Conservation (phyloP, 2,329 filamentous ascomycete genomes). For the Exophiala lecanii-corni region DNA sequence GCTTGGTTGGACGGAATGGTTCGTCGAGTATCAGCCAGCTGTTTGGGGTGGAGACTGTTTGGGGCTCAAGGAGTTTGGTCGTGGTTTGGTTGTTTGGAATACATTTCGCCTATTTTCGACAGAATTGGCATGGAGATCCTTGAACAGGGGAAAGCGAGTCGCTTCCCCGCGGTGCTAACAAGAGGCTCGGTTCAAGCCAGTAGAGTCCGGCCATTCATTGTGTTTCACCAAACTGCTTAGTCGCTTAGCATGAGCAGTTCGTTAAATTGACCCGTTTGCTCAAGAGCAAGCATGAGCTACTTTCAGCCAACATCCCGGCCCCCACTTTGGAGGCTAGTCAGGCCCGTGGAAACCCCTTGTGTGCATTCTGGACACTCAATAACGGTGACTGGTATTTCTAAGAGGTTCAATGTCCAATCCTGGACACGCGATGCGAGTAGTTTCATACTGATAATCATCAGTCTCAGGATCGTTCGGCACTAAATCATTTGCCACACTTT, state of each 20-base stretch:
- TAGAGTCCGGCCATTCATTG: background rate
- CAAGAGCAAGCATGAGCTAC: background rate
- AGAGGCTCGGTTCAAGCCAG: background rate
- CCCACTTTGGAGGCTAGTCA: background rate
- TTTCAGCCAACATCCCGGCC: background rate
- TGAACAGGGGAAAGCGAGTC: background rate
- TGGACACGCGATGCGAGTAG: background rate
- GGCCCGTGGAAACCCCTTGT: background rate
- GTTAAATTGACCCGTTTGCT: background rate
- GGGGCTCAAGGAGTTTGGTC: background rate
- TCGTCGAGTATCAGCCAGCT: background rate
- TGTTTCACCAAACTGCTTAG: conserved; percentile 1
- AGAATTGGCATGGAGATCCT: background rate
- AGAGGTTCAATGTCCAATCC: background rate
- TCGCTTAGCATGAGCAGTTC: background rate
- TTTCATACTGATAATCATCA: background rate
- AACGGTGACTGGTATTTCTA: background rate
- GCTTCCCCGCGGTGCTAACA: background rate
- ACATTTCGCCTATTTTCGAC: background rate
- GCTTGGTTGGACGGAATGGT: background rate
- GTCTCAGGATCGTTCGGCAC: background rate
- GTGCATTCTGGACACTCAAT: background rate
- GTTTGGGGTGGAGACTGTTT: background rate
- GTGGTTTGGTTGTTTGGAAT: background rate
- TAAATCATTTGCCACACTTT: background rate